Evolutionary conservation across 371 early-diverging fungal genomes (phyloP).

Genomic region (Circinella umbellata): DNA sequence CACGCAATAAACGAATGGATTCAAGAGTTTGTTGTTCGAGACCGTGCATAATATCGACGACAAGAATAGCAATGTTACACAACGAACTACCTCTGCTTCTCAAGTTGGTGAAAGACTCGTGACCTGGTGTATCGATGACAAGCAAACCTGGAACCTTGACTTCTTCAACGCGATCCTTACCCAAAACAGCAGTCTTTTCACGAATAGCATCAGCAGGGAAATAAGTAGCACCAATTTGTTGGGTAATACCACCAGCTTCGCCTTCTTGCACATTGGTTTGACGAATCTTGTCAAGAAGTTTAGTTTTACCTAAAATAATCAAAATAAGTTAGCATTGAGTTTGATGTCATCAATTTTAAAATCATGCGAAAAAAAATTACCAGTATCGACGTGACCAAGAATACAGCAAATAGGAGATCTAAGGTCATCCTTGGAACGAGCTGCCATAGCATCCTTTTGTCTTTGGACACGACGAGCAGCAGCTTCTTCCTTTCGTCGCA

Average conservation of each 20-base stretch:
- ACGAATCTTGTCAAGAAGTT: slow-evolving; percentile 99
- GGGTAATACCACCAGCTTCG: slow-evolving; percentile 99
- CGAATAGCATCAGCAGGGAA: slow-evolving; percentile 97
- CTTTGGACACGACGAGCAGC: slow-evolving; percentile 78
- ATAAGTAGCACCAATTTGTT: slow-evolving; percentile 99
- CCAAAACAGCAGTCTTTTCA: slow-evolving; percentile 87
- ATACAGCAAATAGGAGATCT: slow-evolving; percentile 99
- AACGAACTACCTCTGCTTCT: slow-evolving; percentile 98
- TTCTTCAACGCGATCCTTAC: slow-evolving; percentile 42
- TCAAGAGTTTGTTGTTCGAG: slow-evolving; percentile 99
- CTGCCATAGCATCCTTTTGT: slow-evolving; percentile 80
- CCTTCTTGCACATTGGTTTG: slow-evolving; percentile 99
- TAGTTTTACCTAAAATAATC: slow-evolving; percentile 78
- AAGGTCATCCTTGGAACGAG: slow-evolving; percentile 86
- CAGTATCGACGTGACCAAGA: slow-evolving; percentile 99
- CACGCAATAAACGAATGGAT: slow-evolving; percentile 93
- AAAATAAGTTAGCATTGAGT: background rate
- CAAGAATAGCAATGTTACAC: slow-evolving; percentile 99
- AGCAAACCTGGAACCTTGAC: slow-evolving; percentile 97
- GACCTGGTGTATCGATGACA: slow-evolving; percentile 99
- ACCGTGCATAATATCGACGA: slow-evolving; percentile 99
- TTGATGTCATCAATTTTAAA: background rate
- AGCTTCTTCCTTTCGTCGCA: slow-evolving; percentile 82
- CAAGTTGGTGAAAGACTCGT: slow-evolving; percentile 99
- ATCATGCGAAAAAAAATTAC: slow-evolving; percentile 52